Evolutionary conservation across 208 protist species (phyloP).

Genomic region (Histomonas meleagridis): DNA sequence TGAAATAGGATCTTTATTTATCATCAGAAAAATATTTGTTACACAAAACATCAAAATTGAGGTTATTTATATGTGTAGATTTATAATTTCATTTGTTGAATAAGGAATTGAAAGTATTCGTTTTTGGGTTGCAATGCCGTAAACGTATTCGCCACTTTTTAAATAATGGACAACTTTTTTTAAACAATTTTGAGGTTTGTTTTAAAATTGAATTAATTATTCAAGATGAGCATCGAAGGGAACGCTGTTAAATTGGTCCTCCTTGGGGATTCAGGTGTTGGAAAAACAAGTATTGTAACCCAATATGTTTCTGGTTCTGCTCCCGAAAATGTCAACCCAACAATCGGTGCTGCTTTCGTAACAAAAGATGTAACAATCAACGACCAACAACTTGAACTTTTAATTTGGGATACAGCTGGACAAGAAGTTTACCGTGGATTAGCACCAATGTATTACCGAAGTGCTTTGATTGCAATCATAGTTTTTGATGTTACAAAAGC

Average conservation of each 20-base stretch:
- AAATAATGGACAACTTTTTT: too few species aligned
- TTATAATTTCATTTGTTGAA: too few species aligned
- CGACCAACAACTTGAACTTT: neutral
- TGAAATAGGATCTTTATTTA: too few species aligned
- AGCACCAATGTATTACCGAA: neutral
- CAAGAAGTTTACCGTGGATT: neutral
- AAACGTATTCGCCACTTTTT: too few species aligned
- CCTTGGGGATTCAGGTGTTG: neutral
- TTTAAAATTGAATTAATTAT: too few species aligned
- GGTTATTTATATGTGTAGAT: too few species aligned
- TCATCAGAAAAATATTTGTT: too few species aligned
- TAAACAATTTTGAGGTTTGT: too few species aligned
- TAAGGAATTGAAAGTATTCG: too few species aligned
- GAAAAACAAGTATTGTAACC: neutral
- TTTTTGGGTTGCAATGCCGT: too few species aligned
- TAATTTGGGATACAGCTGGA: conserved; percentile 25
- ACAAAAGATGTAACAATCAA: neutral
- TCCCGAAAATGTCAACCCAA: conserved; percentile 15
- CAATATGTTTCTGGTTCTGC: neutral
- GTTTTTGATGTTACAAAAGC: neutral
- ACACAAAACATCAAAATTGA: too few species aligned
- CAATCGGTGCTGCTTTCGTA: conserved; percentile 13
- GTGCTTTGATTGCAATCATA: neutral
- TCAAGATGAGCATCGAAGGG: too few species aligned
- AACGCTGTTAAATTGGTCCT: neutral